Percentiles rank a stretch among this genome's conserved stretches.
phyloP scores from a whole-genome alignment of 139 green algal genomes.

The Trebouxia sp. region DNA sequence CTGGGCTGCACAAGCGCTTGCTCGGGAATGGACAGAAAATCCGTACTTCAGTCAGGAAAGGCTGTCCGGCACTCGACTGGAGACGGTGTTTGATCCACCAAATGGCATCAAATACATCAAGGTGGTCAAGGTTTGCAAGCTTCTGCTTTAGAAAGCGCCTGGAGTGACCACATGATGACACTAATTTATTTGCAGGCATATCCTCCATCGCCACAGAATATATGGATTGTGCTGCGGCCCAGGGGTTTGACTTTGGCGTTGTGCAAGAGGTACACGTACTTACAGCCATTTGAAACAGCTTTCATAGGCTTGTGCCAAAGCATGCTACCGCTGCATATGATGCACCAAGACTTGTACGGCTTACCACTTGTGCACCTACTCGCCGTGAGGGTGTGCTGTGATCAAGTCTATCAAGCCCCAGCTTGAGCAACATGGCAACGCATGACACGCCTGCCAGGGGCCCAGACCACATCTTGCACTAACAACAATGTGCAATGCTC shows the following conservation, averaged over 20 bases:
- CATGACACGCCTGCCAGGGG: too few species aligned
- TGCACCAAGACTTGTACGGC: too few species aligned
- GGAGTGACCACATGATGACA: too few species aligned
- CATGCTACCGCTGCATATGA: too few species aligned
- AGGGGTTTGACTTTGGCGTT: neutral
- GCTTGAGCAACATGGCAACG: too few species aligned
- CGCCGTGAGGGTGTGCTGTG: too few species aligned
- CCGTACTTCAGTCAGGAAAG: neutral
- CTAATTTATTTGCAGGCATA: neutral
- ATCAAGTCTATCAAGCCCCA: too few species aligned
- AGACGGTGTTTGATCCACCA: slow-evolving; percentile 2
- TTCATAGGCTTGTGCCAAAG: too few species aligned
- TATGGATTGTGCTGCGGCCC: neutral
- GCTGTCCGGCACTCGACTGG: neutral
- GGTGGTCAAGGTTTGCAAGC: neutral
- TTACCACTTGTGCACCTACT: too few species aligned
- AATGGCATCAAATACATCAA: slow-evolving; percentile 10
- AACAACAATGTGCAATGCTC: too few species aligned
- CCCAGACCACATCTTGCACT: too few species aligned
- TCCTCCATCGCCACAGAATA: neutral
- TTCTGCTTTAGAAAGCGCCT: neutral
- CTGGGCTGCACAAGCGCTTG: neutral
- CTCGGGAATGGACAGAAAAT: slow-evolving; percentile 6
- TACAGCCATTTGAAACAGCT: too few species aligned
- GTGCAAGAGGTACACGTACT: slow-evolving; percentile 3